phyloP scores from a whole-genome alignment of 257 asterid genomes.

The Lycium barbarum region DNA sequence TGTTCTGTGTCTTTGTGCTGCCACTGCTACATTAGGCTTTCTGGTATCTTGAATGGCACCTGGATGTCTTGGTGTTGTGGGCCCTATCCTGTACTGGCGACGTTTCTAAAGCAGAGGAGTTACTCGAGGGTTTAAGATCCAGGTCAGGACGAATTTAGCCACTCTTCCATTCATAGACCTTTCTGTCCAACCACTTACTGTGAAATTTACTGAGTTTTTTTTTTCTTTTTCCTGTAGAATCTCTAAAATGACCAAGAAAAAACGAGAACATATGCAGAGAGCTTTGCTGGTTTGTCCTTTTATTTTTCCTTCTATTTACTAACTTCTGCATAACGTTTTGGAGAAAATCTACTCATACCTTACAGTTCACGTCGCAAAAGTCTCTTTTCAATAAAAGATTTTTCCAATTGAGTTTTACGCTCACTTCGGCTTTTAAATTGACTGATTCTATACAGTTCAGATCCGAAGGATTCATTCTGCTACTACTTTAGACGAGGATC shows the following conservation, averaged over 20 bases:
- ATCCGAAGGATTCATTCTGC: constrained; percentile 3
- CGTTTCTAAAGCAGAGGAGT: constrained; percentile 65
- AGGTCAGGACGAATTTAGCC: constrained; percentile 50
- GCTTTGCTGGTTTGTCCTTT: constrained; percentile 63
- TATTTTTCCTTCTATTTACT: neutral
- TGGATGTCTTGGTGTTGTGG: constrained; percentile 86
- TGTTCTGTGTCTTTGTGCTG: constrained; percentile 28
- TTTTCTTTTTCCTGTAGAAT: constrained; percentile 49
- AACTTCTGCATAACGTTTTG: neutral
- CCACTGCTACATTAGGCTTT: constrained; percentile 51
- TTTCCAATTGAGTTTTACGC: neutral
- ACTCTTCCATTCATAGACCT: neutral
- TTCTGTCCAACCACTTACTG: neutral
- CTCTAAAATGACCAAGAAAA: constrained; percentile 75
- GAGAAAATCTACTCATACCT: constrained; percentile 13
- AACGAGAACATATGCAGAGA: constrained; percentile 62
- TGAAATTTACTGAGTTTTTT: neutral
- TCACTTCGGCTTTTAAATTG: neutral
- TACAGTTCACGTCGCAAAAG: neutral
- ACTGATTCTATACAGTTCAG: neutral
- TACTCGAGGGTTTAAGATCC: constrained; percentile 67
- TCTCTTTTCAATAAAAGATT: neutral
- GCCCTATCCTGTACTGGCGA: constrained; percentile 62
- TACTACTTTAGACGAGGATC: neutral
- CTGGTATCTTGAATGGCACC: constrained; percentile 97